phyloP scores from a whole-genome alignment of 352 stramenopile genomes.

The Blastocystis sp. region DNA sequence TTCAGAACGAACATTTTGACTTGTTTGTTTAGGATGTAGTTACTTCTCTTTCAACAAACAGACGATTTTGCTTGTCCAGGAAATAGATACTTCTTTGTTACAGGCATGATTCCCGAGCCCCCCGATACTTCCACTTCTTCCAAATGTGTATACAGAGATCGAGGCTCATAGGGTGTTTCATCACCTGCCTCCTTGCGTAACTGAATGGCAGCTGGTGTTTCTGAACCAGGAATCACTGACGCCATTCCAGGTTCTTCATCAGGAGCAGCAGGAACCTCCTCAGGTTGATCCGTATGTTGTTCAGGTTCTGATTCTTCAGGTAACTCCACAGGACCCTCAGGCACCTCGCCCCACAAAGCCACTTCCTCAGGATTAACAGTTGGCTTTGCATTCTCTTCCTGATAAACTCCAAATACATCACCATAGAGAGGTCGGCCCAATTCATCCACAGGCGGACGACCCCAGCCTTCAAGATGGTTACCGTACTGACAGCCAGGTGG shows the following conservation, averaged over 20 bases:
- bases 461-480: slow-evolving; percentile 92
- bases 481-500: slow-evolving; percentile 86
- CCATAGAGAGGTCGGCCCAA: slow-evolving; percentile 91
- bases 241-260: neutral
- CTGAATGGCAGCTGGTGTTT: slow-evolving; percentile 1
- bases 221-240: slow-evolving; percentile 4
- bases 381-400: slow-evolving; percentile 3
- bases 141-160: slow-evolving; percentile 50
- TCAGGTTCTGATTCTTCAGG: neutral
- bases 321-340: neutral
- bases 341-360: slow-evolving; percentile 21
- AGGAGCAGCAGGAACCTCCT: neutral
- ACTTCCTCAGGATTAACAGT: slow-evolving; percentile 7
- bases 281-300: neutral
- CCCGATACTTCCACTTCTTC: slow-evolving; percentile 56
- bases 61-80: neutral
- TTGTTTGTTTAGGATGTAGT: too few species aligned
- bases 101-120: slow-evolving; percentile 7
- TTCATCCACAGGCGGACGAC: slow-evolving; percentile 92
- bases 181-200: slow-evolving; percentile 56
- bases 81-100: slow-evolving; percentile 61
- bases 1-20: too few species aligned
- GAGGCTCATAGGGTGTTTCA: slow-evolving; percentile 41
- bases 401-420: slow-evolving; percentile 82
- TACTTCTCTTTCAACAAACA: slow-evolving; percentile 1